A percentile compares a stretch with the other conserved stretches of the same genome.
Evolutionary conservation across 108 stramenopile genomes (phyloP).

Genomic region (Cyclostephanos tholiformis): DNA sequence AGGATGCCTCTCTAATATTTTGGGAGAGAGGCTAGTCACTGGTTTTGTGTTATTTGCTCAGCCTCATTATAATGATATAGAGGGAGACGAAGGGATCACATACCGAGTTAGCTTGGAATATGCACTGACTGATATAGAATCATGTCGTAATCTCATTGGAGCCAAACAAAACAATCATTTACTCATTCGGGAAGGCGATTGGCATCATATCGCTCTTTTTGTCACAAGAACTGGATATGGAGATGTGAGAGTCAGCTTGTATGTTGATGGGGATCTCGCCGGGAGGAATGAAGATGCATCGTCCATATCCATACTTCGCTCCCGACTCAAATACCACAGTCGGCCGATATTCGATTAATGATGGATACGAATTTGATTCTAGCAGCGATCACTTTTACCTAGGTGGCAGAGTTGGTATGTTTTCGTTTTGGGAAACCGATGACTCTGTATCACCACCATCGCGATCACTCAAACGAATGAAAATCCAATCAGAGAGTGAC

Average conservation of each 20-base stretch:
- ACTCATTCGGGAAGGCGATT: conserved; percentile 32
- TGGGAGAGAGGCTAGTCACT: conserved; percentile 8
- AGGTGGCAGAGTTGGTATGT: conserved; percentile 39
- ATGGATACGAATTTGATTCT: background rate
- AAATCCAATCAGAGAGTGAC: conserved; percentile 27
- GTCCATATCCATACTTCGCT: conserved; percentile 7
- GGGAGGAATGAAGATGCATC: conserved; percentile 27
- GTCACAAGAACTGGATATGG: conserved; percentile 17
- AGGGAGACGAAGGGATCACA: background rate
- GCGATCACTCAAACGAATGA: conserved; percentile 18
- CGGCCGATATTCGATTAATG: conserved; percentile 18
- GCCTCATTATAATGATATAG: conserved; percentile 20
- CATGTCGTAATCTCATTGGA: conserved; percentile 24
- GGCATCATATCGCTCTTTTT: conserved; percentile 36
- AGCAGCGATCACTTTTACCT: conserved; percentile 16
- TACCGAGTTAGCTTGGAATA: conserved; percentile 37
- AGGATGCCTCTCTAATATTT: conserved; percentile 37
- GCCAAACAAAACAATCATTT: conserved; percentile 1
- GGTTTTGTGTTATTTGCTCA: conserved; percentile 42
- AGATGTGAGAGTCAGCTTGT: conserved; percentile 38
- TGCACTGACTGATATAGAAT: conserved; percentile 6
- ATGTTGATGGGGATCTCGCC: conserved; percentile 32
- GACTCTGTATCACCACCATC: conserved; percentile 13
- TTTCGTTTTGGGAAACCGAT: conserved; percentile 46
- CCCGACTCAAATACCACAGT: conserved; percentile 7